Evolutionary conservation across 2,329 filamentous ascomycete species (phyloP), one percentile per base, ranked within the genome.

Genomic region (Nothophoma quercina): DNA sequence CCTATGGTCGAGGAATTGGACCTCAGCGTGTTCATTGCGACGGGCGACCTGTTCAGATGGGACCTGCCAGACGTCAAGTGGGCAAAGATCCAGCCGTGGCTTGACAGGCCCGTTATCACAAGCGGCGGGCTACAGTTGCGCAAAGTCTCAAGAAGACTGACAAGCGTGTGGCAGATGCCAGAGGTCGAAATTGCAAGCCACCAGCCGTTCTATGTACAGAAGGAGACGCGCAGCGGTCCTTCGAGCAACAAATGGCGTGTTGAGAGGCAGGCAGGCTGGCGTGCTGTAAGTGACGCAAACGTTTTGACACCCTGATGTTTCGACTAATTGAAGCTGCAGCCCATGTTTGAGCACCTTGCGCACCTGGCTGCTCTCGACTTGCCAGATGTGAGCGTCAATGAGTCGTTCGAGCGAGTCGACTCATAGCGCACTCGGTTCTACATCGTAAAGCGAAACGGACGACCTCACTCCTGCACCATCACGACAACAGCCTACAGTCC

Each of bases 51-150:
- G 4, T 60, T 43, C 19, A 59, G 60, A 22, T 70, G 67, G 68
- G 63, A 70, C 43, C 26, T 71, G n/a, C 67, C 67, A 1, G 63
- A 68, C 21, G 41, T 56, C 1, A 63, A 56, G 34, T 65, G 63
- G 62, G 63, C 63, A 15, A 60, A 59, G 7, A 39, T 71, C 22
- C 59, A 60, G 26, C 58, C 59, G 7, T 72, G 68, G 68, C 51
- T 72, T 7, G 59, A 69, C 26, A 49, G 54, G 4, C 53, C 64
- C 10, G 36, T 70, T 12, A 39, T 33, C 16, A 28, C 38, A 4
- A 35, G 35, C 3, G 32, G 46, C 8, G 41, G 47, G 12, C 36
- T 32, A n/a, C 36, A 34, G 2, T 9, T 70, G n/a, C 55, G 41
- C 22, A 64, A 55, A 22, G 56, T 71, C 3, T 56, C 55, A 3